Evolutionary conservation across 768 basidiomycete genomes (phyloP).

Genomic region (Agaricus sinodeliciosus): DNA sequence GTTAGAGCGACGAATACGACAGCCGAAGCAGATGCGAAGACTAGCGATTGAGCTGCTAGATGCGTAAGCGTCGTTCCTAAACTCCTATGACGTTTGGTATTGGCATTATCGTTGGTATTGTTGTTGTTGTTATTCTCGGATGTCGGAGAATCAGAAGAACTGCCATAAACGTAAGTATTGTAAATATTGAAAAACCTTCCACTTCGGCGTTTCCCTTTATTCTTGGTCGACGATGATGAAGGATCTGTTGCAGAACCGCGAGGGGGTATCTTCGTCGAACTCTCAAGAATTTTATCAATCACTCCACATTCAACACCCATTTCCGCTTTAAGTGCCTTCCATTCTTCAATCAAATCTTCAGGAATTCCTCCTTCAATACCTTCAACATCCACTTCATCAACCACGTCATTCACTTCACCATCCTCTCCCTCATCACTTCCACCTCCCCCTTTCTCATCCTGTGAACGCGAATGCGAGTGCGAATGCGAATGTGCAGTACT

Average conservation of each 20-base stretch:
- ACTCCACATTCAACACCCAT: constrained; percentile 72
- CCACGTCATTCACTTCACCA: background rate
- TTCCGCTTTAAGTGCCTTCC: constrained; percentile 75
- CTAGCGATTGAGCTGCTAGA: constrained; percentile 38
- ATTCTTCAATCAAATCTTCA: constrained; percentile 63
- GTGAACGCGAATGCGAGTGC: background rate
- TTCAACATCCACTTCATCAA: background rate
- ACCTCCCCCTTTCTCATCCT: background rate
- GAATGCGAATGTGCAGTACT: background rate
- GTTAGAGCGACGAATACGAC: constrained; percentile 55
- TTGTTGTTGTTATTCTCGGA: background rate
- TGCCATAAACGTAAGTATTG: constrained; percentile 57
- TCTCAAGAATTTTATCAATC: constrained; percentile 63
- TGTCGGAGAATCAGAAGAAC: constrained; percentile 23
- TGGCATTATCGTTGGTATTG: background rate
- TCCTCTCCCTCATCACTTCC: background rate
- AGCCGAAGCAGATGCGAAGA: constrained; percentile 59
- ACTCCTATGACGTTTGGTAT: background rate
- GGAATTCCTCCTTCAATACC: constrained; percentile 48
- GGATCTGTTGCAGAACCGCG: constrained; percentile 5
- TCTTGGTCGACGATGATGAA: constrained; percentile 10
- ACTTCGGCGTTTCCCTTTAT: constrained; percentile 24
- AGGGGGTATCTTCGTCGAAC: constrained; percentile 18
- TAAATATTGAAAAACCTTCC: constrained; percentile 81
- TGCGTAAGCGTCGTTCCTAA: constrained; percentile 13